Conservation (phyloP, 768 basidiomycete genomes). For the Trichaptum fuscoviolaceum region DNA sequence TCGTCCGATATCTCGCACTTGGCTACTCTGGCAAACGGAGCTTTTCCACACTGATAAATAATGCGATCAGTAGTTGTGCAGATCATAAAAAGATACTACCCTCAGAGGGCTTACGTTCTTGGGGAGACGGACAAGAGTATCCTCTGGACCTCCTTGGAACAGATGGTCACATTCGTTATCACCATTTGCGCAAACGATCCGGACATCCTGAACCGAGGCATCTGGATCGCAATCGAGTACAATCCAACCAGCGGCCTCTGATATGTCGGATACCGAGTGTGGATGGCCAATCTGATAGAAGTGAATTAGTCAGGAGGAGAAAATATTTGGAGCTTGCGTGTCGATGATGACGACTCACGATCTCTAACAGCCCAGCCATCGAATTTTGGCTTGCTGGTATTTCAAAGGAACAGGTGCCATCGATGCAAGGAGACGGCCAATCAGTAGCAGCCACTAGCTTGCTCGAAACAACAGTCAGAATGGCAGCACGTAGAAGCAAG, state of each 20-base stretch:
- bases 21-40: constrained; percentile 32
- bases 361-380: constrained; percentile 36
- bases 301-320: background rate
- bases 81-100: background rate
- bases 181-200: constrained; percentile 38
- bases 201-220: constrained; percentile 38
- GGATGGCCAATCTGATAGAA: constrained; percentile 7
- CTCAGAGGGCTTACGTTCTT: constrained; percentile 34
- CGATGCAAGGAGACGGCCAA: constrained; percentile 36
- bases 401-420: constrained; percentile 37
- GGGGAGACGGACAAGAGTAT: constrained; percentile 49
- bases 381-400: constrained; percentile 24
- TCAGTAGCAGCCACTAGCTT: constrained; percentile 29
- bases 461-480: background rate
- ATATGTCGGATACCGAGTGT: constrained; percentile 31
- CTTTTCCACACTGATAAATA: constrained; percentile 18
- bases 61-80: background rate
- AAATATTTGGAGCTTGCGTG: background rate
- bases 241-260: constrained; percentile 45
- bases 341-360: constrained; percentile 25
- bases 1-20: constrained; percentile 35
- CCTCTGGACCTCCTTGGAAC: constrained; percentile 33
- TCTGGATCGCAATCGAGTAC: constrained; percentile 42
- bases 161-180: constrained; percentile 35
- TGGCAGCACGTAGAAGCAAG: background rate